phyloP scores from a whole-genome alignment of 306 rosid genomes.

The Vigna angularis region DNA sequence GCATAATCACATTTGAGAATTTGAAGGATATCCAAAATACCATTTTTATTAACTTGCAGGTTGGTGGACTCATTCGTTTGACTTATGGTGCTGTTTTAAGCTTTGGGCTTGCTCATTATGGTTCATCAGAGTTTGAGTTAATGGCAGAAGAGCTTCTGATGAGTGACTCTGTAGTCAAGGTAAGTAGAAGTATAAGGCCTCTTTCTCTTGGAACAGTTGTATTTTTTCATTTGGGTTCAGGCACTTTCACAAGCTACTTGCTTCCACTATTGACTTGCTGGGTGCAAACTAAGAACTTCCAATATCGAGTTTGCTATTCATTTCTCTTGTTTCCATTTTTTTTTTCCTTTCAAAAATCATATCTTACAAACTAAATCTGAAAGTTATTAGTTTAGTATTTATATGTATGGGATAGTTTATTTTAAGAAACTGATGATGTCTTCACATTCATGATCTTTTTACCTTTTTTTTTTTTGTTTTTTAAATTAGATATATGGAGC shows the following conservation, averaged over 20 bases:
- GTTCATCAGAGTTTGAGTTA: slow-evolving; percentile 92
- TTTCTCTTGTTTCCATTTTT: slow-evolving; percentile 6
- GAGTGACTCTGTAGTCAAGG: slow-evolving; percentile 94
- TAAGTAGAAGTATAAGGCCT: slow-evolving; percentile 51
- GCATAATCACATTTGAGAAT: slow-evolving; percentile 22
- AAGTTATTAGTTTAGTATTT: slow-evolving; percentile 7
- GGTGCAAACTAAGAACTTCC: slow-evolving; percentile 13
- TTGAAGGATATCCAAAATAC: slow-evolving; percentile 27
- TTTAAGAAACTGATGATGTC: slow-evolving; percentile 27
- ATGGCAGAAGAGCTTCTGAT: slow-evolving; percentile 99
- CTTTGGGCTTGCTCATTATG: slow-evolving; percentile 93
- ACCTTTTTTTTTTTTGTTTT: slow-evolving; percentile 10
- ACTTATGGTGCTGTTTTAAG: slow-evolving; percentile 73
- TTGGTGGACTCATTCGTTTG: slow-evolving; percentile 87
- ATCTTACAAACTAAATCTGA: slow-evolving; percentile 29
- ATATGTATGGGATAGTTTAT: slow-evolving; percentile 8
- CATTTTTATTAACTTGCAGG: slow-evolving; percentile 58
- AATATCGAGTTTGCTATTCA: background rate
- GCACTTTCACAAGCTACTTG: slow-evolving; percentile 10
- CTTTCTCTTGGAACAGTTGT: background rate
- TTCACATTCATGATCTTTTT: slow-evolving; percentile 18
- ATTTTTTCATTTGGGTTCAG: slow-evolving; percentile 19
- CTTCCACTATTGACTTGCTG: slow-evolving; percentile 23
- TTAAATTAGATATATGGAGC: slow-evolving; percentile 84
- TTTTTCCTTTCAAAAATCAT: slow-evolving; percentile 22